Base-by-base conservation (phyloP, 208 protist genomes). In the Leishmania turanica region DNA sequence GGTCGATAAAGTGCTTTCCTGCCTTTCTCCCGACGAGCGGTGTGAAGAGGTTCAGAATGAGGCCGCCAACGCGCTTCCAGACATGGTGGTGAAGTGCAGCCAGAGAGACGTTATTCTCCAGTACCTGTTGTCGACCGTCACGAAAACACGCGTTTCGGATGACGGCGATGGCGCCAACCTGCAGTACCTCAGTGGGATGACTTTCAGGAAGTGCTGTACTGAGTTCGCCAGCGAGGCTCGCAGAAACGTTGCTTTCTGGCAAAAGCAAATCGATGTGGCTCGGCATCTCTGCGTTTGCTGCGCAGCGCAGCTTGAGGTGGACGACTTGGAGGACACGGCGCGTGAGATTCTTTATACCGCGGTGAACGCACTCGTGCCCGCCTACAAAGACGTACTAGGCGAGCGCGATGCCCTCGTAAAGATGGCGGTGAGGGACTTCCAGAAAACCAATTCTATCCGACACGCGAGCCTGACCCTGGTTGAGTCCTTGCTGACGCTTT, bases 131-230 rank as follows among this genome's bases (percentile, higher is more conserved):
- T 65, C 40, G 1, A 71, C 31, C 56, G 72, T 85, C 19, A 86
- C 88, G 17, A 49, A 69, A 21, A 71, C 71, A 31, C 74, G 71
- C 7, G 64, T 65, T 21, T 68, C 74, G 27, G 69, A 84, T 42
- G 73, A 83, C 31, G 70, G 60, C 62, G 81, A 90, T 71, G 65
- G 53, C 45, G 81, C 40, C 24, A 85, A 90, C 47, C 62, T 88
- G 77, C 81, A 78, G 19, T 89, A 92, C 64, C 87, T 90, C 64
- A 82, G 85, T 53, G 78, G 82, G 8, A 86, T 91, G 84, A 84
- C 89, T 24, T 82, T 94, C 53, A 91, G 88, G 64, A 81, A 85
- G 40, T 81, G 83, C 69, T 88, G 84, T 42, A 47, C 86, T 37
- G 83, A 85, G 42, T 82, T 94, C 62, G 84, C 85, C 2, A 85